Conservation (phyloP, 2,329 filamentous ascomycete genomes). For the Phoma herbarum region DNA sequence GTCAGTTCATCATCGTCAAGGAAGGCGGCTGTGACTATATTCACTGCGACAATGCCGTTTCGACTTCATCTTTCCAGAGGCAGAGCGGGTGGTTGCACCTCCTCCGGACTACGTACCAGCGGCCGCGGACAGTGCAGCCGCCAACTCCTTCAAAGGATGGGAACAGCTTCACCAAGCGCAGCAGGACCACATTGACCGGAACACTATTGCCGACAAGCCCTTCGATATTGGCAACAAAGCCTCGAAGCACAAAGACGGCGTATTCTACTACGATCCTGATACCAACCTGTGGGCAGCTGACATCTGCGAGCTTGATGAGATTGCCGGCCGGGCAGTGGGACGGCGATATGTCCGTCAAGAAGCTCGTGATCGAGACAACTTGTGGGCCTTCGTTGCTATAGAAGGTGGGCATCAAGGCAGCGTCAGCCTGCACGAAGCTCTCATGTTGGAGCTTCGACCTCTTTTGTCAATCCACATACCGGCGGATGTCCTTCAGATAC, state of each 20-base stretch:
- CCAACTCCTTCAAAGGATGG: not conserved
- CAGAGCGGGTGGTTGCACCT: not conserved
- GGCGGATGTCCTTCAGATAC: not conserved
- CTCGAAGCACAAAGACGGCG: not conserved
- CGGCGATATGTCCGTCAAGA: not conserved
- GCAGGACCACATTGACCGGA: not conserved
- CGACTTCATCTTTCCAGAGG: slow-evolving; percentile 1
- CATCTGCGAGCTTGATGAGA: not conserved
- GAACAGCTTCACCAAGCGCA: not conserved
- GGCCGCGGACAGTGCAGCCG: not conserved
- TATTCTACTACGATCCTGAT: not conserved
- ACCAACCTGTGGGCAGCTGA: not conserved
- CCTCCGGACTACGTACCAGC: not conserved
- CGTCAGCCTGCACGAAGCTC: not conserved
- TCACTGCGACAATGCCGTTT: slow-evolving; percentile 6
- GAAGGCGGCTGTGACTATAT: slow-evolving; percentile 4
- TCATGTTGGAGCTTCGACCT: not conserved
- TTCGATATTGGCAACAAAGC: not conserved
- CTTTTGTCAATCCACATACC: not conserved
- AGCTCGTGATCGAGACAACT: not conserved
- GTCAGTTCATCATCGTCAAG: slow-evolving; percentile 12
- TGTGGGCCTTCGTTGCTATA: not conserved
- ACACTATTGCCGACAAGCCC: not conserved
- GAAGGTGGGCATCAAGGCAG: not conserved
- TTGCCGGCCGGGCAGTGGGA: not conserved